A percentile compares a stretch with the other conserved stretches of the same genome.
phyloP scores from a whole-genome alignment of 495 filamentous ascomycete genomes.

The Filosporella fistucella region DNA sequence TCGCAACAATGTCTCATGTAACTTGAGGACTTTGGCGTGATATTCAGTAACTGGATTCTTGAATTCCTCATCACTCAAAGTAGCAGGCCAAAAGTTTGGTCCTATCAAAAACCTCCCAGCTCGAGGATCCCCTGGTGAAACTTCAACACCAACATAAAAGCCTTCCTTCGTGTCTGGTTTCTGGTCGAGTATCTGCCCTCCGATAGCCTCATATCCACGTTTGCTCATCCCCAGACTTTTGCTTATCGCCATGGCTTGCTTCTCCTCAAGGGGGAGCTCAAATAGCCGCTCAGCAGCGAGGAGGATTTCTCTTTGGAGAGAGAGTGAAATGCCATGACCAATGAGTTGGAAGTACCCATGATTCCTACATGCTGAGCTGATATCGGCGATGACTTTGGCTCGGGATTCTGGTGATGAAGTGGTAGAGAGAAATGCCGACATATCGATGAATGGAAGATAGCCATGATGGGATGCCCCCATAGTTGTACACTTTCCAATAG shows the following conservation, averaged over 20 bases:
- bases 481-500: no score
- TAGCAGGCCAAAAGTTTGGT: constrained; percentile 40
- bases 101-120: constrained; percentile 33
- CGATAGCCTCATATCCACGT: constrained; percentile 47
- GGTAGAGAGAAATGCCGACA: no score
- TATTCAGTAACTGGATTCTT: constrained; percentile 23
- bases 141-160: constrained; percentile 43
- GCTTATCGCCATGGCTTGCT: constrained; percentile 38
- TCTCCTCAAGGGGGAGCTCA: constrained; percentile 39
- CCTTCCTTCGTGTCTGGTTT: constrained; percentile 46
- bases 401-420: background rate
- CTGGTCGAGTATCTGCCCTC: constrained; percentile 42
- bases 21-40: constrained; percentile 24
- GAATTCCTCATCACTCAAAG: constrained; percentile 5
- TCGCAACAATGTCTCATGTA: constrained; percentile 27
- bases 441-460: no score
- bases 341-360: constrained; percentile 54
- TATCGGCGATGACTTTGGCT: background rate
- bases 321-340: constrained; percentile 32
- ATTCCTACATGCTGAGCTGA: constrained; percentile 43
- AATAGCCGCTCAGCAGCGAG: constrained; percentile 40
- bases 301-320: constrained; percentile 31
- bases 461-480: no score
- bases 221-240: constrained; percentile 30
- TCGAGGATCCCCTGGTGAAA: constrained; percentile 35